Base-by-base conservation (phyloP, 2,329 filamentous ascomycete genomes). In the Curvularia lunata region DNA sequence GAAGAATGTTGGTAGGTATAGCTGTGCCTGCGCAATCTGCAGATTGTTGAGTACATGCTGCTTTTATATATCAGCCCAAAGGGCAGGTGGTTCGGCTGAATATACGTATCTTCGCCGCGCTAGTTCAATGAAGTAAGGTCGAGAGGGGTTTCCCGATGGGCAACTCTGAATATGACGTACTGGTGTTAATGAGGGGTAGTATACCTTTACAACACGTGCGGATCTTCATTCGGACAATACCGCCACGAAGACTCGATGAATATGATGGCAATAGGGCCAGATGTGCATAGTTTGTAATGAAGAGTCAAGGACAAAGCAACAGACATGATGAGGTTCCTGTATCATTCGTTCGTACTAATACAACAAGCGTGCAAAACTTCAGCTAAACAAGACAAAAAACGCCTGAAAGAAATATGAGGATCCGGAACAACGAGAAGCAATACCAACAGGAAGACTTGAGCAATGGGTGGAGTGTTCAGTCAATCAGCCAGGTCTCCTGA, bases 131-230 rank as follows among this genome's bases (percentile, higher is more conserved):
- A 42, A 48, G 48, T 19, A 34, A 40, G 32, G 23, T 21, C 42
- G 46, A 49, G 59, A 52, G 59, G 42, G 53, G 48, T 65, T 66
- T 66, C 51, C 65, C 64, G 65, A 60, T 64, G 62, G 65, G 49
- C 53, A 68, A 66, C 56, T 53, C 48, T 42, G 28, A 47, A 45
- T 45, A 65, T 67, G 65, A 68, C 62, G 65, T 65, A 63, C 56
- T 21, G 25, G 12, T 53, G 30, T 18, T 13, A 19, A 30, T 61
- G 55, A 47, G 49, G 57, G 49, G 53, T 32, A 53, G 19, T n/a
- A 19, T 16, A 50, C 12, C 9, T 16, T 19, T 52, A 52, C 34
- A 30, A 16, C 40, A 45, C 12, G 6, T 49, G 13, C 21, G 37
- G 16, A 49, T 28, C 16, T 28, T 10, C 13, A 8, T 38, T 18